Conservation (phyloP, 2,329 filamentous ascomycete species). For the Byssothecium circinans region DNA sequence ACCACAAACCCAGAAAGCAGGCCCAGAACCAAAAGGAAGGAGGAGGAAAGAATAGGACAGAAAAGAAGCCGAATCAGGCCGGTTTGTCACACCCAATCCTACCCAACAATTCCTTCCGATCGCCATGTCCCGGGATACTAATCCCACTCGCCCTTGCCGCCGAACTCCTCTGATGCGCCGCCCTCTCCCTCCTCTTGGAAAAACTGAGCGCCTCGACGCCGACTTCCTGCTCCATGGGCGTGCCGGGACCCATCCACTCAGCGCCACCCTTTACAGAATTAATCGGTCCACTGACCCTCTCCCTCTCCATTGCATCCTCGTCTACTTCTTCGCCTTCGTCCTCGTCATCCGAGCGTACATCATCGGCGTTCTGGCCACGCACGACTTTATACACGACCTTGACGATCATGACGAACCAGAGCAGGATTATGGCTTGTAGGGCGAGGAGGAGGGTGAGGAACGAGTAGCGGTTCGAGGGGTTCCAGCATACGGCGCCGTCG, state of each 20-base stretch:
- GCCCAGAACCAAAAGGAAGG: not conserved
- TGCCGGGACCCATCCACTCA: conserved; percentile 18
- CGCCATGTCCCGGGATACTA: conserved; percentile 70
- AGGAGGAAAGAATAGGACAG: conserved; percentile 1
- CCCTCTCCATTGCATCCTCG: conserved; percentile 53
- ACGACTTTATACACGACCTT: conserved; percentile 80
- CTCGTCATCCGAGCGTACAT: conserved; percentile 85
- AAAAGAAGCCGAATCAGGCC: conserved; percentile 13
- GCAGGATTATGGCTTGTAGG: conserved; percentile 76
- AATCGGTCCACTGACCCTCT: conserved; percentile 22
- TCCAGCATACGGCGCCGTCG: conserved; percentile 78
- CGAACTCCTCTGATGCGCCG: conserved; percentile 53
- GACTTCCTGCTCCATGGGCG: conserved; percentile 71
- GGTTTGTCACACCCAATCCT: conserved; percentile 82
- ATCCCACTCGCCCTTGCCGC: conserved; percentile 50
- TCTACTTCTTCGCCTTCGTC: conserved; percentile 68
- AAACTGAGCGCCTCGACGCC: conserved; percentile 72
- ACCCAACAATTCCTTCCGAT: conserved; percentile 78
- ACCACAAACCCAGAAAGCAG: not conserved
- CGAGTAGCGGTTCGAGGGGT: conserved; percentile 68
- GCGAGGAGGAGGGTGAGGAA: conserved; percentile 78
- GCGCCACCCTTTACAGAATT: conserved; percentile 32
- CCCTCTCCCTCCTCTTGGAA: conserved; percentile 48
- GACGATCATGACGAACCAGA: conserved; percentile 90
- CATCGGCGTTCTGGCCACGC: conserved; percentile 75